Conservation (phyloP, 2,329 filamentous ascomycete genomes). For the Beauveria sp. region DNA sequence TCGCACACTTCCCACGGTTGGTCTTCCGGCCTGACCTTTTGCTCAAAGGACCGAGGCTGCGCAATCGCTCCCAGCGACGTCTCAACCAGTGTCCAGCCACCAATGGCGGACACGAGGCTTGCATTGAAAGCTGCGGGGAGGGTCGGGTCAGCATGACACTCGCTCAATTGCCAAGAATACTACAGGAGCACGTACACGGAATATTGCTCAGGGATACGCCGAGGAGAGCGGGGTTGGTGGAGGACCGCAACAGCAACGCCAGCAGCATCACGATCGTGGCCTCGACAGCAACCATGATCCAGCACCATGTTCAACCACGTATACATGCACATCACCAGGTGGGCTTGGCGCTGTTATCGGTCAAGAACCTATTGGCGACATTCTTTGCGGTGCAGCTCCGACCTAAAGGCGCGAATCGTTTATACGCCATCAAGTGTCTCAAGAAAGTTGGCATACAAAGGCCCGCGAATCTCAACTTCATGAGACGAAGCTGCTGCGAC, state of each 20-base stretch:
- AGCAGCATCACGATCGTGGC: constrained; percentile 34
- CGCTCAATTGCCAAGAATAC: not conserved
- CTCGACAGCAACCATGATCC: constrained; percentile 31
- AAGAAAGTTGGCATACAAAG: constrained; percentile 21
- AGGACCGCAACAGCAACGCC: constrained; percentile 35
- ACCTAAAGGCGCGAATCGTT: constrained; percentile 29
- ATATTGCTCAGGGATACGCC: constrained; percentile 22
- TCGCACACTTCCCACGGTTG: constrained; percentile 20
- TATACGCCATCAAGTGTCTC: constrained; percentile 19
- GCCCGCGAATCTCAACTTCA: constrained; percentile 24
- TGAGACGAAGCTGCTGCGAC: constrained; percentile 23
- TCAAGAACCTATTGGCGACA: constrained; percentile 24
- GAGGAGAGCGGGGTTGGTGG: constrained; percentile 20
- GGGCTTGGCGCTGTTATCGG: constrained; percentile 22
- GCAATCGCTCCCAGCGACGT: constrained; percentile 21
- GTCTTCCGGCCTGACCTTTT: constrained; percentile 17
- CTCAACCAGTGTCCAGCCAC: constrained; percentile 24
- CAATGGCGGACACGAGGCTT: constrained; percentile 25
- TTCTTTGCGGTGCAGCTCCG: constrained; percentile 16
- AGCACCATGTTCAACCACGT: constrained; percentile 41
- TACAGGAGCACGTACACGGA: constrained; percentile 12
- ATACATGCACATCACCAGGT: constrained; percentile 41
- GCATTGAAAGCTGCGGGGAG: constrained; percentile 19
- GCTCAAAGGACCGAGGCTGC: constrained; percentile 20
- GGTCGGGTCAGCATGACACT: not conserved